Base-by-base conservation (phyloP, 192 early-diverging fungal genomes). In the Coemansia sp. region DNA sequence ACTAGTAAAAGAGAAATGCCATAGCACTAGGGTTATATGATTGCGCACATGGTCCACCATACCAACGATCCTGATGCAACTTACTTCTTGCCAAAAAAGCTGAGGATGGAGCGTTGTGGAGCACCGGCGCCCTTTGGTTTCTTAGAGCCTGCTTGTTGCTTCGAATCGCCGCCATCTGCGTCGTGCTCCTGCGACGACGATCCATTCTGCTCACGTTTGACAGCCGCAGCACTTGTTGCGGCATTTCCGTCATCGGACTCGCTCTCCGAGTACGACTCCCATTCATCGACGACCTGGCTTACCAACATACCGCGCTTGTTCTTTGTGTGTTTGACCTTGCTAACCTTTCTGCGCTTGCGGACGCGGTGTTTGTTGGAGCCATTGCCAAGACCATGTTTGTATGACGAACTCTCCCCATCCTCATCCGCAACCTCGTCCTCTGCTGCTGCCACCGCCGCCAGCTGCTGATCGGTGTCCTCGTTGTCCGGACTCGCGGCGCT, bases 251-350 rank as follows among this genome's bases (percentile, higher is more conserved):
- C 49, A 12, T 82, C 79, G 8, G 79, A 61, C 51, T 81, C 79
- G 66, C 63, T 76, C 51, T 77, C 79, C 8, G 74, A 82, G 43
- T 71, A 82, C 46, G 79, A 82, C 59, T 82, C 79, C 79, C 79
- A 82, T 45, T 66, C 74, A 1, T 82, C 71, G 58, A 82, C 80
- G 3, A 75, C 66, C 65, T 82, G 63, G 41, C 71, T 71, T 13
- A 82, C 80, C 58, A 82, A 62, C 80, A 82, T 82, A 22, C 80
- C 80, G 21, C 80, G 74, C 63, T 62, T 74, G 57, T 82, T 82
- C 43, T 76, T 82, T 12, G 71, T 68, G 62, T 82, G 80, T 65
- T 77, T 73, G 68, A 77, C 37, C 65, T 62, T 69, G 51, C 43
- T 77, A 41, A 82, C 72, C 68, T 82, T 82, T 71, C 80, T 74